These are phyloP conservation scores for Penicillium coffeae DNA, from an alignment of 495 filamentous ascomycete genomes.

Conservation along the genomic window DNA sequence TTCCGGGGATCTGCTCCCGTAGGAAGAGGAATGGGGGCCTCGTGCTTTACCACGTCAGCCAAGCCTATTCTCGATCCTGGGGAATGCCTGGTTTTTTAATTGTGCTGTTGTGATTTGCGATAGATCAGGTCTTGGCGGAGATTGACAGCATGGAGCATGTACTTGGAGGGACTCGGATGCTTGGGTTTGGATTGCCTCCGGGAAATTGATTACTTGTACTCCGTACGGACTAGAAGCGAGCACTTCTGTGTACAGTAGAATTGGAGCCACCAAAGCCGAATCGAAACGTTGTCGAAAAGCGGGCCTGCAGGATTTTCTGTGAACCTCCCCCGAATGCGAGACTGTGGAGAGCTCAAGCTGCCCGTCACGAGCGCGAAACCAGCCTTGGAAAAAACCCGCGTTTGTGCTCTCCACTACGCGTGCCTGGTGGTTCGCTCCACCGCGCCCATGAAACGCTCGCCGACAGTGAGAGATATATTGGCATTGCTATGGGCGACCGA, in stretches of 20 bases:
- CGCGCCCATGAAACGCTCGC: background rate
- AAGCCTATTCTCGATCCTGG: background rate
- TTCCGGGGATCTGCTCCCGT: background rate
- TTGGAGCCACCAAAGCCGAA: too few species aligned
- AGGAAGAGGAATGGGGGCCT: background rate
- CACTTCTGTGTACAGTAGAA: too few species aligned
- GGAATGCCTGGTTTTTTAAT: background rate
- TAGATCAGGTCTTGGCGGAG: background rate
- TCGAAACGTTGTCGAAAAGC: too few species aligned
- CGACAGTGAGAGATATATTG: background rate
- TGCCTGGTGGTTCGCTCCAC: background rate
- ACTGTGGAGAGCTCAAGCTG: background rate
- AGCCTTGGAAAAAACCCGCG: background rate
- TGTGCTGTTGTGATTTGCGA: background rate
- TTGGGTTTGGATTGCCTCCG: too few species aligned
- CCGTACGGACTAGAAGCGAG: too few species aligned
- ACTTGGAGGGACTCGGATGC: too few species aligned
- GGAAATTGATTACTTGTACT: too few species aligned
- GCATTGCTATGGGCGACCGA: background rate
- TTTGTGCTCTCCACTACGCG: background rate
- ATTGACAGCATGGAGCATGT: background rate
- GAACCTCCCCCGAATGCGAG: background rate
- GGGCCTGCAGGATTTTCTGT: background rate
- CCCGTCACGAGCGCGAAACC: background rate
- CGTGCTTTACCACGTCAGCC: constrained; percentile 5